Conservation (phyloP, 495 filamentous ascomycete species). For the Neurospora sp. region DNA sequence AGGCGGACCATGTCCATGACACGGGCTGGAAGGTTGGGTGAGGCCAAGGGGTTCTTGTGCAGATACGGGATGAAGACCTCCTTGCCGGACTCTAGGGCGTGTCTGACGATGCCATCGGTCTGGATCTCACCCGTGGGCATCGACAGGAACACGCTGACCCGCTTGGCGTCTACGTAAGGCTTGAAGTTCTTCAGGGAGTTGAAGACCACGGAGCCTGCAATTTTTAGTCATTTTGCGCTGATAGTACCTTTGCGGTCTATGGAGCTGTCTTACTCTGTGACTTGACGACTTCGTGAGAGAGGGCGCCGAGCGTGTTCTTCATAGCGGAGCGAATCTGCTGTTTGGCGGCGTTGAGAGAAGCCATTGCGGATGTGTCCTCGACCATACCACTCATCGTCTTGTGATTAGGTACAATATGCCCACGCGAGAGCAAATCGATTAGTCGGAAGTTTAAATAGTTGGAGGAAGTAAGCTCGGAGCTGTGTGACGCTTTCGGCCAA, state of each 20-base stretch:
- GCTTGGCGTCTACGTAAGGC: slow-evolving; percentile 56
- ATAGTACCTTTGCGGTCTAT: not conserved
- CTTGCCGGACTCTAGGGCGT: slow-evolving; percentile 71
- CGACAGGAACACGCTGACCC: slow-evolving; percentile 80
- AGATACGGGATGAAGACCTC: slow-evolving; percentile 87
- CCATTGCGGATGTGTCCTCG: slow-evolving; percentile 12
- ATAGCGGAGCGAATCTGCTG: slow-evolving; percentile 61
- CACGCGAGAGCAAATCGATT: not conserved
- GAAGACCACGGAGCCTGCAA: slow-evolving; percentile 47
- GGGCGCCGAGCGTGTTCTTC: slow-evolving; percentile 47
- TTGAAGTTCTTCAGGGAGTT: slow-evolving; percentile 42
- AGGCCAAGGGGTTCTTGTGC: slow-evolving; percentile 43
- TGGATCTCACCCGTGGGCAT: slow-evolving; percentile 82
- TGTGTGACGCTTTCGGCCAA: not conserved
- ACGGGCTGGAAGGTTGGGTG: slow-evolving; percentile 39
- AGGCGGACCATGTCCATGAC: slow-evolving; percentile 93
- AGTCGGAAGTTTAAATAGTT: not conserved
- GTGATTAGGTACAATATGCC: too few species aligned
- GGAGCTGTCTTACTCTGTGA: slow-evolving; percentile 51
- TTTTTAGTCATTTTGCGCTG: slow-evolving; percentile 1
- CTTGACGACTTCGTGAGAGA: slow-evolving; percentile 47
- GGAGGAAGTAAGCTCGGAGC: not conserved
- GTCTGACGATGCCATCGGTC: slow-evolving; percentile 66
- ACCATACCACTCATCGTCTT: not conserved
- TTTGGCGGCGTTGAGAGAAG: slow-evolving; percentile 46